Evolutionary conservation across 1,139 yeast species (phyloP), one percentile per base, ranked within the genome.

Genomic region (Scheffersomyces illinoinensis): DNA sequence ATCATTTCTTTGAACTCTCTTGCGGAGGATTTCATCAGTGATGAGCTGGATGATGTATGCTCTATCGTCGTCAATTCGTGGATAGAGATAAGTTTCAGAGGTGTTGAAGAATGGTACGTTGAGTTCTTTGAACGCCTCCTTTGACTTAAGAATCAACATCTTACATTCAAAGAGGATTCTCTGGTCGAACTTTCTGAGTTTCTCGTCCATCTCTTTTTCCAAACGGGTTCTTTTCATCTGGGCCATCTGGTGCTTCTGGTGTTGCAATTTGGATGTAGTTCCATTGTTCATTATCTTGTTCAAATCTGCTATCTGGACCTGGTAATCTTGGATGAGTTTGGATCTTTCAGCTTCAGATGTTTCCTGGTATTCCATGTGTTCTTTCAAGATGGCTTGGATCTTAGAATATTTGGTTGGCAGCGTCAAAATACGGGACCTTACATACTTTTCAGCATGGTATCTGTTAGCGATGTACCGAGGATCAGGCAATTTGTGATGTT

Each of bases 51-150:
- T 59, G 12, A 75, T 54, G 63, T 67, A 71, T 51, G 56, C 63
- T 58, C 72, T 68, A 60, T 76, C 78, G 10, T 64, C 53, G 0
- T 64, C 60, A 17, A 75, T 56, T 0, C 59, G 66, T 0, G 77
- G 77, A 57, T 75, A 75, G 39, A 58, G 56, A 61, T 69, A 73
- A 17, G 58, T 57, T 10, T 62, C 60, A 20, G 61, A 64, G 6
- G 71, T 63, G 49, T 61, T 60, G 54, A 73, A 74, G 54, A 72
- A 75, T 3, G 79, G 79, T 0, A 75, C 61, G 12, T 67, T 63
- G 58, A 69, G 61, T 14, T 58, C 61, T 19, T 56, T 54, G 17
- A 76, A 60, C 50, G 62, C 58, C 26, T 59, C 59, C 5, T 58
- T 49, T 1, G 69, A 62, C 55, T 70, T 71, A 10, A 55, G 55